A percentile compares a stretch with the other conserved stretches of the same genome.
Conservation (phyloP, 2,329 filamentous ascomycete genomes). For the Aspergillus carbonarius region DNA sequence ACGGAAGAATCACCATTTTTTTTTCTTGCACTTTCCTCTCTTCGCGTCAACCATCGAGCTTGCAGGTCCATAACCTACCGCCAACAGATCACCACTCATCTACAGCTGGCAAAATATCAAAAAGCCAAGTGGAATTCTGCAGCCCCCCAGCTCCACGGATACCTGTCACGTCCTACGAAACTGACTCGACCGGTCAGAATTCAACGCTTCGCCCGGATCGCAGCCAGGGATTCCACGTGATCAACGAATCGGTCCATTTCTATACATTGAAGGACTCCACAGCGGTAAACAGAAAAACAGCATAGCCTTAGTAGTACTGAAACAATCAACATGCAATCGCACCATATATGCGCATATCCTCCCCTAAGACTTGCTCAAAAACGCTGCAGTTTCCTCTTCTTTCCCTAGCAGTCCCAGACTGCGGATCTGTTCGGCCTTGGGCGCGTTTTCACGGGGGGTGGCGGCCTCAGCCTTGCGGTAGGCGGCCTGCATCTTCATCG, state of each 20-base stretch:
- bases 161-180: background rate
- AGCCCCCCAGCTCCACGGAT: background rate
- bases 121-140: background rate
- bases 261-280: conserved; percentile 34
- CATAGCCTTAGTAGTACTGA: conserved; percentile 24
- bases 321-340: conserved; percentile 23
- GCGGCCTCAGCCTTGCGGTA: conserved; percentile 77
- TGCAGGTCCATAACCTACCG: background rate
- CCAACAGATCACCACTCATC: background rate
- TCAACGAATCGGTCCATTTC: conserved; percentile 27
- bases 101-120: background rate
- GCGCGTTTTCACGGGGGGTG: conserved; percentile 74
- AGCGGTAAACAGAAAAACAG: conserved; percentile 25
- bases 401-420: conserved; percentile 80
- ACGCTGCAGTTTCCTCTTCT: conserved; percentile 73
- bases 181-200: background rate
- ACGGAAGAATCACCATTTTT: too few relatives aligned
- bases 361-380: conserved; percentile 35
- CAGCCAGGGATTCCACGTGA: background rate
- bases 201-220: background rate
- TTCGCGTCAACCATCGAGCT: too few relatives aligned
- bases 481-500: conserved; percentile 74
- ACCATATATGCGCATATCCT: conserved; percentile 18
- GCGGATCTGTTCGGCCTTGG: conserved; percentile 81
- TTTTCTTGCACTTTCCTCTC: too few relatives aligned